Conservation (phyloP, 1,139 yeast species). For the Hyphopichia khmerensis region DNA sequence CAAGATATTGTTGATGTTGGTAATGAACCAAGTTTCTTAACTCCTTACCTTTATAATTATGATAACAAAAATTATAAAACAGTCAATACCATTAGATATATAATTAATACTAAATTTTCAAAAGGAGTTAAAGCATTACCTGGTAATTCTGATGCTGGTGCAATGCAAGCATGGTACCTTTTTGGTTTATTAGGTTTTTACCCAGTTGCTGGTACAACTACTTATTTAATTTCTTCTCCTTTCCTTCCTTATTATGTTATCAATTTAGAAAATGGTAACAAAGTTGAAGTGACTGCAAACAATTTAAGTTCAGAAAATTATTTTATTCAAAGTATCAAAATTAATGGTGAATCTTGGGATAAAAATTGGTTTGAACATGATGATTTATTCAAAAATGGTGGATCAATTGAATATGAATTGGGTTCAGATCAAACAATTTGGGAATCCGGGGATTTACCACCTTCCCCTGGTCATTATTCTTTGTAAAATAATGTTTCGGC, state of each 20-base stretch:
- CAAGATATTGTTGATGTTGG: slow-evolving; percentile 29
- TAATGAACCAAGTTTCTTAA: slow-evolving; percentile 34
- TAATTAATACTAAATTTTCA: slow-evolving; percentile 27
- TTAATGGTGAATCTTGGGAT: slow-evolving; percentile 25
- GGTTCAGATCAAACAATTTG: slow-evolving; percentile 22
- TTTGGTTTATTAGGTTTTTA: slow-evolving; percentile 35
- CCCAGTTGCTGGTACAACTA: slow-evolving; percentile 38
- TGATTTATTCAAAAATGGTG: slow-evolving; percentile 28
- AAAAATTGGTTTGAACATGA: slow-evolving; percentile 36
- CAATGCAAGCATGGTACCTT: slow-evolving; percentile 40
- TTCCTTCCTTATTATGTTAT: slow-evolving; percentile 24
- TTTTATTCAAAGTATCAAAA: slow-evolving; percentile 25
- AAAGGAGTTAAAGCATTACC: slow-evolving; percentile 28
- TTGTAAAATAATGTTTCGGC: background rate
- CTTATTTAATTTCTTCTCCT: slow-evolving; percentile 34
- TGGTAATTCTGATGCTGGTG: slow-evolving; percentile 42
- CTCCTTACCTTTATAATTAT: slow-evolving; percentile 31
- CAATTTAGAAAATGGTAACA: slow-evolving; percentile 23
- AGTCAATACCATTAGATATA: slow-evolving; percentile 29
- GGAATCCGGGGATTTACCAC: slow-evolving; percentile 23
- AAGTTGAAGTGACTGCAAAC: slow-evolving; percentile 24
- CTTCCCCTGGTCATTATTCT: slow-evolving; percentile 25
- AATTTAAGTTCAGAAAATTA: slow-evolving; percentile 18
- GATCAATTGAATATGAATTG: slow-evolving; percentile 24
- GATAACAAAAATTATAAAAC: slow-evolving; percentile 27